These are phyloP conservation scores for Ogataea philodendri DNA, from an alignment of 805 yeast genomes.

Conservation along the genomic window DNA sequence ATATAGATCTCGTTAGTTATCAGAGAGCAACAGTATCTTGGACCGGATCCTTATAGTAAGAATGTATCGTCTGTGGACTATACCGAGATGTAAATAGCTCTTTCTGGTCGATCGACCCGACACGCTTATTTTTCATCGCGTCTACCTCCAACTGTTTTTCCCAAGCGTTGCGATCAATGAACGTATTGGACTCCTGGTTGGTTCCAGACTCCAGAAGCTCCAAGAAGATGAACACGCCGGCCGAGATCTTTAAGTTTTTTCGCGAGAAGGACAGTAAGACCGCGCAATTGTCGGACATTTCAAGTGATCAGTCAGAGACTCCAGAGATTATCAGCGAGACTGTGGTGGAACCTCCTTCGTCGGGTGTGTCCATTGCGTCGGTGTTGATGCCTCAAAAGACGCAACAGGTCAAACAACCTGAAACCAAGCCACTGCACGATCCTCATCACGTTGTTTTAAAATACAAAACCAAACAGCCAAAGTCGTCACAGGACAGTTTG, in stretches of 20 bases:
- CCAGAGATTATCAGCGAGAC: no score
- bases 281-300: not conserved
- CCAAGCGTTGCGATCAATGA: constrained; percentile 6
- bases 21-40: no score
- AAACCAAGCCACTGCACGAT: not conserved
- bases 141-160: not conserved
- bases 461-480: constrained; percentile 1
- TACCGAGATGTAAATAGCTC: no score
- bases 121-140: constrained; percentile 5
- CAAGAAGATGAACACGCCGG: constrained; percentile 17
- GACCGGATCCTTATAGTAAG: no score
- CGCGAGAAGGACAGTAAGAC: constrained; percentile 11
- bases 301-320: not conserved
- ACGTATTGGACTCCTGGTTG: constrained; percentile 4
- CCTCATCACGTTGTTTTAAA: constrained; percentile 9
- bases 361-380: constrained; percentile 9
- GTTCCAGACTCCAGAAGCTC: constrained; percentile 1
- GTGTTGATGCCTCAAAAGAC: constrained; percentile 3
- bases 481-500: constrained; percentile 3
- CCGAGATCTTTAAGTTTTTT: constrained; percentile 20
- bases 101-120: constrained; percentile 4
- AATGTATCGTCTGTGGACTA: no score
- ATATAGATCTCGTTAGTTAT: no score
- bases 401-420: not conserved
- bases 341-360: no score